Percentiles rank a stretch among this genome's conserved stretches.
These are phyloP conservation scores for Vitis amurensis DNA, from an alignment of 164 flowering plant genomes.

Conservation along the genomic window DNA sequence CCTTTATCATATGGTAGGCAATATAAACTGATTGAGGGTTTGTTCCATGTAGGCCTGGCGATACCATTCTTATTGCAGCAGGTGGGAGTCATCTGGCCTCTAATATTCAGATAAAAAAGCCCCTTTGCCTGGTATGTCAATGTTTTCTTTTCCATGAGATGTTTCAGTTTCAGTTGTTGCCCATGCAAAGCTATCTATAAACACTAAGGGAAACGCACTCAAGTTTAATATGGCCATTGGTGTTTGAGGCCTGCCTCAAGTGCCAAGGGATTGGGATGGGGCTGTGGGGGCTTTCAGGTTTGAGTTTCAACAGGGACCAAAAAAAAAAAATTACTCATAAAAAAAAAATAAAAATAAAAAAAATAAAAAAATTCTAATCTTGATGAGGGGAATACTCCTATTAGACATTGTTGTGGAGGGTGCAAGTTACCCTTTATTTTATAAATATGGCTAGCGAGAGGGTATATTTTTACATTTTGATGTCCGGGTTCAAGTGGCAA, in stretches of 20 bases:
- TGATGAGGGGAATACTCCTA: too few relatives aligned
- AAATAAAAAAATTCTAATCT: too few relatives aligned
- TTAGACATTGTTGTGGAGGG: too few relatives aligned
- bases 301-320: background rate
- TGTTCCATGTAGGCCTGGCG: conserved; percentile 73
- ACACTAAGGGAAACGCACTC: background rate
- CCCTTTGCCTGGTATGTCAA: conserved; percentile 84
- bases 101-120: conserved; percentile 84
- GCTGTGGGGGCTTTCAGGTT: background rate
- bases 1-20: background rate
- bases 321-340: too few relatives aligned
- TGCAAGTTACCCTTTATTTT: too few relatives aligned
- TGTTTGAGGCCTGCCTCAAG: background rate
- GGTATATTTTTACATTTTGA: too few relatives aligned
- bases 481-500: too few relatives aligned
- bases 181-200: background rate
- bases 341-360: too few relatives aligned
- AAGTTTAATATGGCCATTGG: background rate
- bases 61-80: conserved; percentile 82
- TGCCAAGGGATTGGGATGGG: background rate
- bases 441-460: too few relatives aligned
- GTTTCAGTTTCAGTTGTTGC: background rate
- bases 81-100: conserved; percentile 73
- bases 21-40: background rate
- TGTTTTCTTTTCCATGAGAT: conserved; percentile 1